Evolutionary conservation across 352 stramenopile genomes (phyloP), one percentile per base, ranked within the genome.

Genomic region (Pythium insidiosum): DNA sequence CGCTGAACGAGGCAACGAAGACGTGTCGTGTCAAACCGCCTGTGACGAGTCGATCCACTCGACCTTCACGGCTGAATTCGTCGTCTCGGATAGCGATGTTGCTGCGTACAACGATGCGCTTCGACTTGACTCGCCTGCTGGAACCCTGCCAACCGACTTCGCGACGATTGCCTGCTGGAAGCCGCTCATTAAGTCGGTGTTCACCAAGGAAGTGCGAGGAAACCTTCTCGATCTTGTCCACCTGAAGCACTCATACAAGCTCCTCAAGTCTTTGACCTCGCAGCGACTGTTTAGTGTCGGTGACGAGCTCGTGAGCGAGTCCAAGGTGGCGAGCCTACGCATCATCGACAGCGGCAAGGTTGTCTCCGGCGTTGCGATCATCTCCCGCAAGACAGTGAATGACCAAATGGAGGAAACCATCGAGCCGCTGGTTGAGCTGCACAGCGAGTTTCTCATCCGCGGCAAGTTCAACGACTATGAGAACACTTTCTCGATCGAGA

Each of bases 221-320:
- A 91, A 93, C 52, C 33, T 95, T 47, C 58, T 95, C 3, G 60
- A 86, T 37, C 43, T 95, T 4, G 79, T 95, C 31, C 81, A 95
- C 52, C 38, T 92, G 7, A 88, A 80, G 44, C 79, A 93, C 63
- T 88, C 73, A 52, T 86, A 90, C 63, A 86, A 88, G 56, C 39
- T 91, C 18, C 41, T 92, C 38, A 61, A 53, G 2, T 23, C 34
- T 6, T 46, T 20, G 20, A 58, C 49, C 34, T 58, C 49, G 15
- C 52, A 53, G 43, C 38, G 34, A 4, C n/a, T 69, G 21, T 91
- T 95, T 50, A 40, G 67, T 22, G 55, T 65, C 20, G 73, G 79
- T 20, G 79, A 93, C 34, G 64, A 81, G 28, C 69, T 94, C 15
- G 61, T 84, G 31, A 93, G 78, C 49, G 69, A 65, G 29, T 70